Percentiles rank a stretch among this genome's conserved stretches.
Evolutionary conservation across 208 protist genomes (phyloP).

Genomic region (Strigomonas culicis): DNA sequence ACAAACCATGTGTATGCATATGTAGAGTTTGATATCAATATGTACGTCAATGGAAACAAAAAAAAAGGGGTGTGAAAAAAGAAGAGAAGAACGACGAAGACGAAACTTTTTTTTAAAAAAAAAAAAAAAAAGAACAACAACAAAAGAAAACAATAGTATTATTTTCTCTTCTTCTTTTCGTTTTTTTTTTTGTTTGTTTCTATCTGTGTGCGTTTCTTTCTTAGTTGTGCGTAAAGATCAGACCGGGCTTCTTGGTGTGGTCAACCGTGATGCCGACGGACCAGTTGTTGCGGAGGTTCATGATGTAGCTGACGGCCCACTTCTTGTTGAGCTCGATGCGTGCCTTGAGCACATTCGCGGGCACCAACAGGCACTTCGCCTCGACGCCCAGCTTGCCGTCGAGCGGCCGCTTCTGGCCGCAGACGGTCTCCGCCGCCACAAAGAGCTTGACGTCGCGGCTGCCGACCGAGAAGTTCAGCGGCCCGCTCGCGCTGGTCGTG

Average conservation of each 20-base stretch:
- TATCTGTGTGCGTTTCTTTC: slow-evolving; percentile 3
- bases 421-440: slow-evolving; percentile 43
- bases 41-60: too few relatives aligned
- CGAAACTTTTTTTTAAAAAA: slow-evolving; percentile 17
- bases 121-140: slow-evolving; percentile 19
- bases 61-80: slow-evolving; percentile 13
- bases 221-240: slow-evolving; percentile 71
- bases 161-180: not conserved
- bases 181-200: not conserved
- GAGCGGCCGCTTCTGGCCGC: slow-evolving; percentile 27
- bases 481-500: slow-evolving; percentile 44
- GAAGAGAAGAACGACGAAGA: slow-evolving; percentile 1
- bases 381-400: slow-evolving; percentile 40
- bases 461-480: slow-evolving; percentile 26
- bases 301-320: slow-evolving; percentile 65
- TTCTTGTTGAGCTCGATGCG: slow-evolving; percentile 50
- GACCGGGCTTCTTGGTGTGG: slow-evolving; percentile 50
- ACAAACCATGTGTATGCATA: too few relatives aligned
- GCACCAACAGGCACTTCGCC: slow-evolving; percentile 44
- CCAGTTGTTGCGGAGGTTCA: slow-evolving; percentile 65
- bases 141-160: not conserved
- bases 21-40: too few relatives aligned
- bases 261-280: slow-evolving; percentile 59
- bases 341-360: slow-evolving; percentile 69
- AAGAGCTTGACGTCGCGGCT: slow-evolving; percentile 19